Percentiles rank a stretch among this genome's conserved stretches.
phyloP scores from a whole-genome alignment of 2,329 filamentous ascomycete species.

The Microdochium paspali region DNA sequence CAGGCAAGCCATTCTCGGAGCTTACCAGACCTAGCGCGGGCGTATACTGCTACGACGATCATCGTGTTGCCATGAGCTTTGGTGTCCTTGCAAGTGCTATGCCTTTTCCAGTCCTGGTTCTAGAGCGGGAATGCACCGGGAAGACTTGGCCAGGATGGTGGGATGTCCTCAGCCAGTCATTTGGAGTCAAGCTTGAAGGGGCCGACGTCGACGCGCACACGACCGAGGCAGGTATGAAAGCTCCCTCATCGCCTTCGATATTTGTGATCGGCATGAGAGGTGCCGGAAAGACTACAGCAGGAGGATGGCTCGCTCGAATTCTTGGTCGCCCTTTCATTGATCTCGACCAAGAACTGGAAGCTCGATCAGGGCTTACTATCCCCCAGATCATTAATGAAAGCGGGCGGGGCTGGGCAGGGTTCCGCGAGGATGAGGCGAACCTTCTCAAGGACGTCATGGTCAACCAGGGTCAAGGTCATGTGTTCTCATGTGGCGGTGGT shows the following conservation, averaged over 20 bases:
- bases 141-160: constrained; percentile 99
- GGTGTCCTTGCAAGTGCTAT: constrained; percentile 73
- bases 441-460: constrained; percentile 65
- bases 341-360: constrained; percentile 80
- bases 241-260: constrained; percentile 53
- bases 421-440: constrained; percentile 69
- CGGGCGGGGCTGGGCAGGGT: constrained; percentile 73
- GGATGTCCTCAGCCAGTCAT: constrained; percentile 75
- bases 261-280: constrained; percentile 97
- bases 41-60: constrained; percentile 92
- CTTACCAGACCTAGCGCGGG: constrained; percentile 50
- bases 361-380: constrained; percentile 63
- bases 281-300: constrained; percentile 91
- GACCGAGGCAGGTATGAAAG: constrained; percentile 22
- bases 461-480: constrained; percentile 63
- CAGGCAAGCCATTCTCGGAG: constrained; percentile 37
- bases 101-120: constrained; percentile 63
- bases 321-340: constrained; percentile 75
- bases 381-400: constrained; percentile 70
- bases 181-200: constrained; percentile 68
- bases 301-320: constrained; percentile 70
- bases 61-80: constrained; percentile 97
- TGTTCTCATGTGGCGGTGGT: constrained; percentile 91
- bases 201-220: constrained; percentile 40
- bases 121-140: constrained; percentile 85